A percentile compares a stretch with the other conserved stretches of the same genome.
Evolutionary conservation across 2,329 filamentous ascomycete genomes (phyloP).

Genomic region (Aureobasidium namibiae): DNA sequence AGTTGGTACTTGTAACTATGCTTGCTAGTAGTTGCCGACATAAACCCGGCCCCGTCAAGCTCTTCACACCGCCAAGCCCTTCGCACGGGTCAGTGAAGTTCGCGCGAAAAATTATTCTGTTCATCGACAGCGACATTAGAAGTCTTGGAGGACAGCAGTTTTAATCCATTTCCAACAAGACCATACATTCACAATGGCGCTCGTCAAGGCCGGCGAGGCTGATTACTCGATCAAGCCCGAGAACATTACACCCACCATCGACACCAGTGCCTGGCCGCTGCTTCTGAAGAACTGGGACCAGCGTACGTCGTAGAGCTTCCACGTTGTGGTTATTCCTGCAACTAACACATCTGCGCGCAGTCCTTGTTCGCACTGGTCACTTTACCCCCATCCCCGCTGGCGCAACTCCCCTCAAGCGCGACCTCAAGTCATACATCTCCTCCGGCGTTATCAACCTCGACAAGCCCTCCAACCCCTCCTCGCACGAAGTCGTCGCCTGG

Average conservation of each 20-base stretch:
- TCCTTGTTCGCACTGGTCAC: constrained; percentile 87
- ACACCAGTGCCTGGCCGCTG: constrained; percentile 87
- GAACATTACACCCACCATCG: constrained; percentile 65
- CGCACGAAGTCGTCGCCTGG: constrained; percentile 98
- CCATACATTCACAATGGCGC: constrained; percentile 16
- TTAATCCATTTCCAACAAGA: constrained; percentile 10
- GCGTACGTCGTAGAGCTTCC: constrained; percentile 48
- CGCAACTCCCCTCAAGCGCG: constrained; percentile 82
- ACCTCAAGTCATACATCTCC: constrained; percentile 94
- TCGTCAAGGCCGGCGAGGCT: constrained; percentile 42
- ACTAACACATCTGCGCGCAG: constrained; percentile 37
- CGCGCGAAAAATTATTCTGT: background rate
- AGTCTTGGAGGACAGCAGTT: constrained; percentile 9
- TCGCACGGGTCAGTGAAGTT: background rate
- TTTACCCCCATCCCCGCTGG: constrained; percentile 95
- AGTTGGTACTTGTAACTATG: too few relatives aligned
- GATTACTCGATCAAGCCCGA: constrained; percentile 91
- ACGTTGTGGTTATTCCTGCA: background rate
- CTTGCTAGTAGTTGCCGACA: too few relatives aligned
- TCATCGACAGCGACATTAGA: constrained; percentile 10
- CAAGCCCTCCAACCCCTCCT: constrained; percentile 95
- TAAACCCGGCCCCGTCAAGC: too few relatives aligned
- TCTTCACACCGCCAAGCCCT: background rate
- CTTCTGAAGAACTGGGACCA: constrained; percentile 94
- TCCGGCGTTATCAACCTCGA: constrained; percentile 98